A percentile compares a stretch with the other conserved stretches of the same genome.
phyloP scores from a whole-genome alignment of 306 rosid species.

The Pterocarpus macrocarpus region DNA sequence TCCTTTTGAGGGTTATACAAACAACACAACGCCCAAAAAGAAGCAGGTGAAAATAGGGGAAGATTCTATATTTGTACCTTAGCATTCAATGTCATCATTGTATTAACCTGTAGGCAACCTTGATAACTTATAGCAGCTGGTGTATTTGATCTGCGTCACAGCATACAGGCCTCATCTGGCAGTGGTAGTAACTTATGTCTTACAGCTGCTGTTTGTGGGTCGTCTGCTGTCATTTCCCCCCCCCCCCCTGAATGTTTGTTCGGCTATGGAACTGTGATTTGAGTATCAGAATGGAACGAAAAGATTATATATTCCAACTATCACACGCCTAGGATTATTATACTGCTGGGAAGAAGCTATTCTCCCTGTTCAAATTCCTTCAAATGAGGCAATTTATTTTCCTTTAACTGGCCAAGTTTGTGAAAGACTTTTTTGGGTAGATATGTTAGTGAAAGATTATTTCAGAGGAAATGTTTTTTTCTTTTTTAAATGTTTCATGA shows the following conservation, averaged over 20 bases:
- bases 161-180: neutral
- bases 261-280: neutral
- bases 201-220: neutral
- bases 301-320: neutral
- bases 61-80: neutral
- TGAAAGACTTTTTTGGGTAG: too few species aligned
- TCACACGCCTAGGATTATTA: neutral
- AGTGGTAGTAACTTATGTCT: neutral
- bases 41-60: constrained; percentile 16
- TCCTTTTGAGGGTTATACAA: constrained; percentile 20
- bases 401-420: too few species aligned
- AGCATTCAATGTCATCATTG: constrained; percentile 37
- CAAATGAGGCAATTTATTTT: neutral
- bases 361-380: neutral
- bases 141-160: neutral
- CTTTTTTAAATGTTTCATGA: too few species aligned
- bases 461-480: too few species aligned
- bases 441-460: too few species aligned
- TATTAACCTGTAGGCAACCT: neutral
- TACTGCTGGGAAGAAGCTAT: neutral
- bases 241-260: neutral
- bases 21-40: constrained; percentile 12
- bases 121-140: constrained; percentile 6
- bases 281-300: neutral
- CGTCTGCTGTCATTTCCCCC: neutral